Conservation (phyloP, 805 yeast species). For the Kazachstania martiniae region DNA sequence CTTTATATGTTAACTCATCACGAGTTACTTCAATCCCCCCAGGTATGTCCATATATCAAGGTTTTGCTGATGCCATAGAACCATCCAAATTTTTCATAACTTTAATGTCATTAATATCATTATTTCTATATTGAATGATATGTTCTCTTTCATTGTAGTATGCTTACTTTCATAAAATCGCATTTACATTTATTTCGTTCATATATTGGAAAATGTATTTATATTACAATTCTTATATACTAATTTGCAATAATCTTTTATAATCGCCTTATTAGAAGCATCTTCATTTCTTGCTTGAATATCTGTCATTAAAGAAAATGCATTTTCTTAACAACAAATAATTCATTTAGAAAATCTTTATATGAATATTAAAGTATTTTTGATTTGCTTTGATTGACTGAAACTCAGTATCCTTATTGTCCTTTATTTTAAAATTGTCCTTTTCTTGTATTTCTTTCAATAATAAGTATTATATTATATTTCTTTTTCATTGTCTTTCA, state of each 20-base stretch:
- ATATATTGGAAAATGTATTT: no score
- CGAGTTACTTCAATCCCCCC: background rate
- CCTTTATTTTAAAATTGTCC: no score
- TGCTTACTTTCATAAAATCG: background rate
- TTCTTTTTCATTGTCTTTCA: conserved; percentile 5
- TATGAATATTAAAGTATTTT: no score
- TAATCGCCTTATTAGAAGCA: no score
- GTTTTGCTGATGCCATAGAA: background rate
- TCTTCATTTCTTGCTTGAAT: no score
- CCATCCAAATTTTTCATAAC: background rate
- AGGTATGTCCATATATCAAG: background rate
- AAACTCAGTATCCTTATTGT: background rate
- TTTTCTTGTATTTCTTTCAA: no score
- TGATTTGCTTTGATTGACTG: background rate
- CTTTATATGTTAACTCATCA: background rate
- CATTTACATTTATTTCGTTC: background rate
- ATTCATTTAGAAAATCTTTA: no score
- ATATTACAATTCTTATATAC: no score
- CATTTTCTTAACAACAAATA: no score
- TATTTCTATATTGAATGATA: background rate
- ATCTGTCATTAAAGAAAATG: no score
- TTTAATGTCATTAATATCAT: background rate
- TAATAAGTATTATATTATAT: background rate
- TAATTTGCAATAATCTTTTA: background rate
- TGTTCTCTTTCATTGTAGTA: background rate